Conservation (phyloP, 129 eudicot species). For the Oenanthe sinensis region DNA sequence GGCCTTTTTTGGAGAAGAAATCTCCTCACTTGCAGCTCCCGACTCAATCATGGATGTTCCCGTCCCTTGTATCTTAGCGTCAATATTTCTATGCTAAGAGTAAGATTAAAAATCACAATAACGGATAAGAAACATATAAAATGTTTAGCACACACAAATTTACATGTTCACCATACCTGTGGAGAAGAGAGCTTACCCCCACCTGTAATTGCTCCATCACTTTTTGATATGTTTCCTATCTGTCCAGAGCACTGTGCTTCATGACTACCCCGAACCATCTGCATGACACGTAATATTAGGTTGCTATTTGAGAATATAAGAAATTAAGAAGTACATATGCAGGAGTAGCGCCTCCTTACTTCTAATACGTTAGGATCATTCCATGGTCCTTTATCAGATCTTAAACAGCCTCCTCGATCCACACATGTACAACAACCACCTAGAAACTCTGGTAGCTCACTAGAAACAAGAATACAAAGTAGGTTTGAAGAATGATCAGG, state of each 20-base stretch:
- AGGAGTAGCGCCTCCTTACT: conserved; percentile 22
- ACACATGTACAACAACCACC: conserved; percentile 72
- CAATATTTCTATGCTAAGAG: background rate
- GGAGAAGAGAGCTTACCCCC: conserved; percentile 15
- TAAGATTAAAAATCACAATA: background rate
- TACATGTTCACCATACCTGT: conserved; percentile 20
- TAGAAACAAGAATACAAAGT: conserved; percentile 12
- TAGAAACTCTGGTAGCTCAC: conserved; percentile 74
- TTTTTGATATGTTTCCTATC: conserved; percentile 23
- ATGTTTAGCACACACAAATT: background rate
- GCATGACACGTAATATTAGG: conserved; percentile 13
- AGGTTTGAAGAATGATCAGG: background rate
- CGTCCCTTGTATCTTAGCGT: conserved; percentile 10
- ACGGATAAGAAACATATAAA: background rate
- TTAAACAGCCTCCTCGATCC: conserved; percentile 61
- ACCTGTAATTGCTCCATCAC: conserved; percentile 22
- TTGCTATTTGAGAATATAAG: background rate
- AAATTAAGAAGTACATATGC: background rate
- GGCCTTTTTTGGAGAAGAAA: conserved; percentile 29
- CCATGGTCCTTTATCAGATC: conserved; percentile 88
- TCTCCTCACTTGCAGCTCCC: conserved; percentile 52
- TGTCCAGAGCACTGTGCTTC: conserved; percentile 32
- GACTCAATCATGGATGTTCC: conserved; percentile 39
- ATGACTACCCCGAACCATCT: conserved; percentile 49
- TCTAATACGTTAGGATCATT: conserved; percentile 41